Percentiles rank a stretch among this genome's conserved stretches.
Evolutionary conservation across 169 alveolate genomes (phyloP).

Genomic region (Miamiensis avidus): DNA sequence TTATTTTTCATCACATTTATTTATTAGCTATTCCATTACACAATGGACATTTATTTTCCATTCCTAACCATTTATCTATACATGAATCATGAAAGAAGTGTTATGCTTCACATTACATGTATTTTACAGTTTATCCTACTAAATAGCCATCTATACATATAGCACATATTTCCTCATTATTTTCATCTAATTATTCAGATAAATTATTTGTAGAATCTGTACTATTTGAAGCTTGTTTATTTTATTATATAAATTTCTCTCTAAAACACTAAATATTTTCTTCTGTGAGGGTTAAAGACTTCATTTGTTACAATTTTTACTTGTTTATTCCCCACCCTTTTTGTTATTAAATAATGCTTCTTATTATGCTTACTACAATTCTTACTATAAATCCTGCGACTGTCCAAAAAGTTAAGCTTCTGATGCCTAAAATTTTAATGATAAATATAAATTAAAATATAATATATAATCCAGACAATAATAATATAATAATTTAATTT

Average conservation of each 20-base stretch:
- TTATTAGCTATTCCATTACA: neutral
- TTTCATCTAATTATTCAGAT: neutral
- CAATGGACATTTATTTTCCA: neutral
- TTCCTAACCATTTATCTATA: neutral
- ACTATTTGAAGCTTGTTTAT: neutral
- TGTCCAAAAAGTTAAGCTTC: neutral
- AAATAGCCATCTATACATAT: neutral
- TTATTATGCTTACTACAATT: neutral
- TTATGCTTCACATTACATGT: neutral
- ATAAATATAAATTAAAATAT: no score
- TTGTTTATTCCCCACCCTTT: neutral
- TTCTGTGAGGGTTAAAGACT: neutral
- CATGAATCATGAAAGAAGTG: neutral
- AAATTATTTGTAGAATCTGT: neutral
- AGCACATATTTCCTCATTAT: neutral
- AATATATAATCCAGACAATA: no score
- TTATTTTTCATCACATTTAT: neutral
- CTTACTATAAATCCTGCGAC: neutral
- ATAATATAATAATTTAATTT: no score
- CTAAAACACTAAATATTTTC: neutral
- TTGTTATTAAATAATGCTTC: no score
- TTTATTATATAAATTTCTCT: no score
- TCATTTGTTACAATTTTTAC: neutral
- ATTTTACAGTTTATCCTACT: neutral
- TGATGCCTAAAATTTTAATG: neutral